Conservation (phyloP, 2,329 filamentous ascomycete genomes). For the Venturia aucupariae region DNA sequence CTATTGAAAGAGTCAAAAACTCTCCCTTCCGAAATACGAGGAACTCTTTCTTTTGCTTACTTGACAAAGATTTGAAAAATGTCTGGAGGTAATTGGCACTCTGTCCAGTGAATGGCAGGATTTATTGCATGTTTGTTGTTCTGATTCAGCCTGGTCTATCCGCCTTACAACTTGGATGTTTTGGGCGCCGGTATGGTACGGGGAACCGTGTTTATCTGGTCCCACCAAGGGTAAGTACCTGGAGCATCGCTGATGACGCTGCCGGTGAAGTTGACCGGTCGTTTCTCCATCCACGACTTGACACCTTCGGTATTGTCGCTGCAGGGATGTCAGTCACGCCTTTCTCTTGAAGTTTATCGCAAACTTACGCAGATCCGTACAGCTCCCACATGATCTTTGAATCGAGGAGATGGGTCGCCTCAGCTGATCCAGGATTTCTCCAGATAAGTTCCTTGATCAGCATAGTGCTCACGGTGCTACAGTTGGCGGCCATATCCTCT, state of each 20-base stretch:
- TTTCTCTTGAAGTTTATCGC: background rate
- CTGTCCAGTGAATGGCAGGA: background rate
- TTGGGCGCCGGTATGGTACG: background rate
- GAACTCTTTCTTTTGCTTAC: background rate
- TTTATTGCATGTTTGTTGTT: background rate
- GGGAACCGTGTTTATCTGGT: background rate
- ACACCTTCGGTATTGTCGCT: constrained; percentile 58
- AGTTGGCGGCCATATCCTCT: constrained; percentile 56
- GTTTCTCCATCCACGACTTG: constrained; percentile 60
- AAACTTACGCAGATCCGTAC: constrained; percentile 35
- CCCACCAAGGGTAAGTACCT: constrained; percentile 42
- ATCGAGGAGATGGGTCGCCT: constrained; percentile 63
- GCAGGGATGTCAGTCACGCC: background rate
- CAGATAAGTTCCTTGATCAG: constrained; percentile 67
- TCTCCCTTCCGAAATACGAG: background rate
- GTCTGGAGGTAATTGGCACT: background rate
- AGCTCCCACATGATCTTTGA: constrained; percentile 52
- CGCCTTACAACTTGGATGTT: background rate
- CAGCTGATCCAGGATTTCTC: constrained; percentile 48
- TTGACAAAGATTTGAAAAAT: background rate
- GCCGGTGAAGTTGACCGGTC: constrained; percentile 51
- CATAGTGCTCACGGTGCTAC: constrained; percentile 52
- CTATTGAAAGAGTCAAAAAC: background rate
- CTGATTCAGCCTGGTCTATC: background rate
- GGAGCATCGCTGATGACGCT: constrained; percentile 53